phyloP scores from a whole-genome alignment of 306 rosid genomes.

The Glycine soja region DNA sequence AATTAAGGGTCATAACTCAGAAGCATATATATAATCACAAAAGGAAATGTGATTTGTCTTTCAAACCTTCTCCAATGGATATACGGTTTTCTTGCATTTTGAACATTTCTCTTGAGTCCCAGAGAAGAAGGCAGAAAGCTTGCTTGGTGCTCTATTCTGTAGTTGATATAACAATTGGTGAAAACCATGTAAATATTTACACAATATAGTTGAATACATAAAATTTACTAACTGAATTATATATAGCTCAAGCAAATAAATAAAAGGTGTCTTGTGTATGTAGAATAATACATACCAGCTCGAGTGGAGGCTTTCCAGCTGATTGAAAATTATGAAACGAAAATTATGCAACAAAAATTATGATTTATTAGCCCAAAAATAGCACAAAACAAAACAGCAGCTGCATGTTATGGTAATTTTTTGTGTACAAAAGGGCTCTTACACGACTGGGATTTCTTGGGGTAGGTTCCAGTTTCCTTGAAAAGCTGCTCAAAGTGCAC shows the following conservation, averaged over 20 bases:
- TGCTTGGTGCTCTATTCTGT: constrained; percentile 74
- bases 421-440: constrained; percentile 17
- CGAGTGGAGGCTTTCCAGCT: constrained; percentile 58
- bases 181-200: not conserved
- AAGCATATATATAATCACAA: no score
- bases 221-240: not conserved
- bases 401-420: not conserved
- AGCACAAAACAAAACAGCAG: not conserved
- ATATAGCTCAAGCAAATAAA: no score
- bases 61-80: constrained; percentile 66
- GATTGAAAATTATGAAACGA: constrained; percentile 30
- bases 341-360: not conserved
- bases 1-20: no score
- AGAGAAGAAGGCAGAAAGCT: constrained; percentile 68
- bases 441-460: constrained; percentile 57
- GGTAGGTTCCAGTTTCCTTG: constrained; percentile 57
- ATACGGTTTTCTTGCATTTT: constrained; percentile 79
- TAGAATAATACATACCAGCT: constrained; percentile 54
- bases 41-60: no score
- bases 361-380: constrained; percentile 3
- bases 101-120: constrained; percentile 90
- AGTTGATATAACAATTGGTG: not conserved
- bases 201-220: not conserved
- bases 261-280: not conserved
- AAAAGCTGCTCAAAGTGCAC: constrained; percentile 74